These are phyloP conservation scores for Lentinula sp. DNA, from an alignment of 768 basidiomycete species.

Conservation along the genomic window DNA sequence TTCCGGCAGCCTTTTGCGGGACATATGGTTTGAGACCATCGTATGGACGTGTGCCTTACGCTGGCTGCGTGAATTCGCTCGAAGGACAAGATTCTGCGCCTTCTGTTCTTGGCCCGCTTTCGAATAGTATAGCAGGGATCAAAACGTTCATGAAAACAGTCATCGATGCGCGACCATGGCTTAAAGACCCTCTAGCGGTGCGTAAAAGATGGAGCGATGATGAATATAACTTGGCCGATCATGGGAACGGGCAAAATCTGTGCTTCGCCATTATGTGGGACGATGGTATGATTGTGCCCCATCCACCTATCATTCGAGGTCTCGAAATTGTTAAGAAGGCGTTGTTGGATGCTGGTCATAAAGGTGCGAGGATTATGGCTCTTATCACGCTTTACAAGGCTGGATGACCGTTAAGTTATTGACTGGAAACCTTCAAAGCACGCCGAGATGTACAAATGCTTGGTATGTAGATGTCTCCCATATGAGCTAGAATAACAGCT, in stretches of 20 bases:
- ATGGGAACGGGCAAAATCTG: constrained; percentile 42
- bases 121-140: constrained; percentile 51
- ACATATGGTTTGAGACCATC: constrained; percentile 70
- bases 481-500: no score
- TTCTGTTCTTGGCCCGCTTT: constrained; percentile 73
- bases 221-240: constrained; percentile 53
- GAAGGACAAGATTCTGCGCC: constrained; percentile 67
- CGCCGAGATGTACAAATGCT: constrained; percentile 33
- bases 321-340: constrained; percentile 51
- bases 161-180: constrained; percentile 56
- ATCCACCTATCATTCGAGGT: constrained; percentile 60
- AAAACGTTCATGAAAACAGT: constrained; percentile 64
- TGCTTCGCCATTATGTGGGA: constrained; percentile 65
- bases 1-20: constrained; percentile 63
- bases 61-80: constrained; percentile 55
- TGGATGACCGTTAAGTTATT: constrained; percentile 38
- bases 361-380: constrained; percentile 32
- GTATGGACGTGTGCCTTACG: constrained; percentile 64
- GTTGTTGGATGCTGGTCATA: constrained; percentile 55
- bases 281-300: constrained; percentile 52
- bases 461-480: constrained; percentile 16
- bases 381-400: background rate
- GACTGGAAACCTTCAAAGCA: constrained; percentile 62
- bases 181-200: constrained; percentile 51
- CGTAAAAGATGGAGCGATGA: constrained; percentile 58